These are phyloP conservation scores for Boletales sp. DNA, from an alignment of 768 basidiomycete species.

Conservation along the genomic window DNA sequence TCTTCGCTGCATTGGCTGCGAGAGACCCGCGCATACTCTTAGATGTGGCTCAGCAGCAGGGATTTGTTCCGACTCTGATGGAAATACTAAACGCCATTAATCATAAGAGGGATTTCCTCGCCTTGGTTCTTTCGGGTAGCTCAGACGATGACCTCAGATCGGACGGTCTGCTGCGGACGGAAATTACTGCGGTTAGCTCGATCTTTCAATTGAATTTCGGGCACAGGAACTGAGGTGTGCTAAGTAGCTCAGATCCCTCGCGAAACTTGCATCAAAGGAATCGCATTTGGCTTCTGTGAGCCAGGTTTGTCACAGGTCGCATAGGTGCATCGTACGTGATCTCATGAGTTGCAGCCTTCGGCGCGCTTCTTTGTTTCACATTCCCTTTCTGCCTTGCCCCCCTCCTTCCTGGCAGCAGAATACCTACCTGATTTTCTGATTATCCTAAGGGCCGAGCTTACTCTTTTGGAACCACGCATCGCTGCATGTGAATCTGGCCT, in stretches of 20 bases:
- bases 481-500: constrained; percentile 40
- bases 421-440: constrained; percentile 30
- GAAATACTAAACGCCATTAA: constrained; percentile 34
- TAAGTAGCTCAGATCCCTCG: constrained; percentile 34
- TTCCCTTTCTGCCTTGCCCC: constrained; percentile 47
- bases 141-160: constrained; percentile 46
- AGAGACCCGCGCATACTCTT: constrained; percentile 52
- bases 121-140: constrained; percentile 33
- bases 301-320: constrained; percentile 14
- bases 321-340: not conserved
- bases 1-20: constrained; percentile 61
- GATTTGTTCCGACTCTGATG: constrained; percentile 42
- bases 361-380: constrained; percentile 51
- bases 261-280: constrained; percentile 34
- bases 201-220: not conserved
- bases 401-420: constrained; percentile 36
- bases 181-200: constrained; percentile 49
- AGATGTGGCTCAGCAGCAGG: constrained; percentile 45
- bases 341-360: constrained; percentile 40
- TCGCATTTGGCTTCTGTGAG: constrained; percentile 22
- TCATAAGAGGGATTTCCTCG: constrained; percentile 46
- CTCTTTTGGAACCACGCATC: constrained; percentile 37
- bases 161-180: constrained; percentile 54
- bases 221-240: constrained; percentile 5
- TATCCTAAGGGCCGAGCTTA: constrained; percentile 35